A percentile compares a stretch with the other conserved stretches of the same genome.
Conservation (phyloP, 78 protist species). For the Dictyostelium purpureum region DNA sequence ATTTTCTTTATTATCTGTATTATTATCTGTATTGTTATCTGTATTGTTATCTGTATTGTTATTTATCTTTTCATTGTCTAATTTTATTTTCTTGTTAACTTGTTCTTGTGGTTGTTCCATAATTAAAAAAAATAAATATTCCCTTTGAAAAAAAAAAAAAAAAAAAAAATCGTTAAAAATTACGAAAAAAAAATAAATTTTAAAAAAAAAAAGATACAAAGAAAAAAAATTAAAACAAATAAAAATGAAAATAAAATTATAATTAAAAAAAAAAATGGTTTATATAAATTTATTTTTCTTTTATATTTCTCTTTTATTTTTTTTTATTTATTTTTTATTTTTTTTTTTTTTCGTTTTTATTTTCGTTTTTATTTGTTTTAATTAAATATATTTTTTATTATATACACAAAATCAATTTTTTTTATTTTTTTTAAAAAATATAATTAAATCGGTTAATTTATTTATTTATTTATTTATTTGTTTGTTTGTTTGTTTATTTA, state of each 20-base stretch:
- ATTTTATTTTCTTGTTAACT: not conserved
- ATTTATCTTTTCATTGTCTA: not conserved
- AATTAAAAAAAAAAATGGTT: too few species aligned
- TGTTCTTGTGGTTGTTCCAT: not conserved
- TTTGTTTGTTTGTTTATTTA: too few species aligned
- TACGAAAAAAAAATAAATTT: not conserved
- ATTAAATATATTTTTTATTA: too few species aligned
- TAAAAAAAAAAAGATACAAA: not conserved
- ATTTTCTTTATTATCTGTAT: too few species aligned
- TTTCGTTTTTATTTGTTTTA: not conserved
- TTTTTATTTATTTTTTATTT: not conserved
- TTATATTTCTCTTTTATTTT: not conserved
- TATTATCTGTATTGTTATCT: too few species aligned
- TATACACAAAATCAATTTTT: too few species aligned
- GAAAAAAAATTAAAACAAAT: too few species aligned
- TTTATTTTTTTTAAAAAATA: too few species aligned
- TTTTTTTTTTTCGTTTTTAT: not conserved
- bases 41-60: not conserved
- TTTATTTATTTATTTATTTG: too few species aligned
- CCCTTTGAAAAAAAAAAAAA: not conserved
- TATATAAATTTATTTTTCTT: not conserved
- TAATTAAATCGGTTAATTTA: too few species aligned
- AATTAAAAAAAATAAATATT: not conserved
- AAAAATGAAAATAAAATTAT: too few species aligned
- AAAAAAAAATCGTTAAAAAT: too few species aligned